Evolutionary conservation across 2,329 filamentous ascomycete species (phyloP).

Genomic region (Hansfordia pulvinata): DNA sequence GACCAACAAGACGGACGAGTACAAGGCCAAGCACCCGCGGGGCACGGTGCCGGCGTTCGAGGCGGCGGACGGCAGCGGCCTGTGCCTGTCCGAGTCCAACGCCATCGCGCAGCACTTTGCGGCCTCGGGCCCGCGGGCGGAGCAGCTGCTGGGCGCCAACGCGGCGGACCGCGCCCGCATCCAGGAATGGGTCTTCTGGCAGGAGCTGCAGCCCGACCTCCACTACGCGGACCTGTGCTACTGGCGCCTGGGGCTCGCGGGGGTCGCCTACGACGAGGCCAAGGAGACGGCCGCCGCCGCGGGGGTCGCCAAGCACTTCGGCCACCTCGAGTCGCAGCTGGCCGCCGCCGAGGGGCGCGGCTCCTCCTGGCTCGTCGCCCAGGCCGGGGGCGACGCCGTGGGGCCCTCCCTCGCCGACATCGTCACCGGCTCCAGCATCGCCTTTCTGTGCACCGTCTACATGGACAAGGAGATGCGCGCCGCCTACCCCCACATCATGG

Average conservation of each 20-base stretch:
- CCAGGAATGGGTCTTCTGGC: slow-evolving; percentile 20
- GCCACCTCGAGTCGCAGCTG: background rate
- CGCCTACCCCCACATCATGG: background rate
- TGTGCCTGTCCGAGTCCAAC: slow-evolving; percentile 19
- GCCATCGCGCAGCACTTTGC: slow-evolving; percentile 22
- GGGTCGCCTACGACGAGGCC: background rate
- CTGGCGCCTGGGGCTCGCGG: slow-evolving; percentile 1
- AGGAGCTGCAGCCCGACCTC: slow-evolving; percentile 5
- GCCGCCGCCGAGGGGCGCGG: slow-evolving; percentile 1
- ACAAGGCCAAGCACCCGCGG: slow-evolving; percentile 21
- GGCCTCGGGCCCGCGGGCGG: slow-evolving; percentile 17
- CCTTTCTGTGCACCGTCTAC: background rate
- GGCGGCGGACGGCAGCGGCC: slow-evolving; percentile 2
- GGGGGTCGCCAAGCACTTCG: background rate
- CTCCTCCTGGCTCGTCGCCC: too few species aligned
- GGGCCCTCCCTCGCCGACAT: slow-evolving; percentile 1
- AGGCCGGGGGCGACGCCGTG: too few species aligned
- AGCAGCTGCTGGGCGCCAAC: slow-evolving; percentile 18
- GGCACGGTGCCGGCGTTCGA: slow-evolving; percentile 24
- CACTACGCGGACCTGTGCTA: background rate
- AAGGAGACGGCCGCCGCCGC: background rate
- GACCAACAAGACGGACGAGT: slow-evolving; percentile 19
- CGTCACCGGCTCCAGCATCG: background rate
- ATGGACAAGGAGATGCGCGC: slow-evolving; percentile 1
- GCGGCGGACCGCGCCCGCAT: slow-evolving; percentile 17